Evolutionary conservation across 805 yeast species (phyloP), one percentile per base, ranked within the genome.

Genomic region (Ogataea ganodermae): DNA sequence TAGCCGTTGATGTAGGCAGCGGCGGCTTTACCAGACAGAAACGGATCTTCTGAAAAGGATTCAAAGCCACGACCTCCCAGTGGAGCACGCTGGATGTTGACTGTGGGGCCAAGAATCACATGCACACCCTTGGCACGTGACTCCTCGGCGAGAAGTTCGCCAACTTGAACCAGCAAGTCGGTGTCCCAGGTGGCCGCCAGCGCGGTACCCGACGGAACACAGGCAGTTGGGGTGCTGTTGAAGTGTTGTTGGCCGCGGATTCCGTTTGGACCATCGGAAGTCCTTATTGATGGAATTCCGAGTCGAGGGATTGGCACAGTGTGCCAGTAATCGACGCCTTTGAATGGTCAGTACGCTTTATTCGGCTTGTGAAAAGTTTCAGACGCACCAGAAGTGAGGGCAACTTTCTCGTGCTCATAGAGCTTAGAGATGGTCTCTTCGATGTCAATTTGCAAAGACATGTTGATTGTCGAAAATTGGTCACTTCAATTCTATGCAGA

Each of bases 1-100:
- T 83, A 73, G 31, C 88, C 88, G 36, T 71, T 67, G 48, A 81
- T 67, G 31, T 77, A 66, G 13, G 70, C 62, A n/a, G 80, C 71
- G 28, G 86, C 74, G 14, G 63, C 69, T 12, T 63, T 46, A 47
- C 81, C 81, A 6, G 78, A 61, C 26, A 76, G 58, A 14, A 61
- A 57, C 3, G 87, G 87, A 58, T 82, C 87, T 62, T 82, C 87
- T 22, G 79, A 69, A 63, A 77, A 81, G 26, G 80, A 72, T 61
- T 82, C 87, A 56, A 81, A 82, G 2, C 81, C 80, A 45, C 87
- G 66, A 16, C 87, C 79, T 7, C 78, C 79, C 31, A 73, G 57
- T 5, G 79, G 79, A 20, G 68, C 65, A 24, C 79, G 61, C 17
- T 68, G 73, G 43, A 72, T 74, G 55, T 74, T 73, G 20, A 65